These are phyloP conservation scores for Globisporangium heterothallicum DNA, from an alignment of 352 stramenopile species.

Conservation along the genomic window DNA sequence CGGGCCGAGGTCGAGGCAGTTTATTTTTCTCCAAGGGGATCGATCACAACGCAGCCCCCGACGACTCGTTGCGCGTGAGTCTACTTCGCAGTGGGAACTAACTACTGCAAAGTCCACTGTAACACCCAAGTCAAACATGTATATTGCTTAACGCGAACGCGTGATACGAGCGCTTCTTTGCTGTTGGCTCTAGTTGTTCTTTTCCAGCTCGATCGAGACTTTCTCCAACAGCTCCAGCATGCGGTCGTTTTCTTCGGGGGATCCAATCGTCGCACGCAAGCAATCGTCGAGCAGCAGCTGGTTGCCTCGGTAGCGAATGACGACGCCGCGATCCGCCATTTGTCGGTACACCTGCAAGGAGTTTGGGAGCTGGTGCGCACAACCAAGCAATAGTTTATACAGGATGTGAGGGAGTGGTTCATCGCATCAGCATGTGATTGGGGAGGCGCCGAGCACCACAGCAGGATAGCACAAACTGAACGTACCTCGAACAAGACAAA, in stretches of 20 bases:
- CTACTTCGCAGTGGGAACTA: constrained; percentile 28
- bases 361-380: constrained; percentile 53
- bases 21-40: constrained; percentile 49
- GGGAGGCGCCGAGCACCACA: not conserved
- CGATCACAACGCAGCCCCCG: constrained; percentile 2
- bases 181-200: constrained; percentile 2
- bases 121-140: not conserved
- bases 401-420: not conserved
- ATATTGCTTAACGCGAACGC: not conserved
- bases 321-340: constrained; percentile 91
- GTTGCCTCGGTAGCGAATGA: constrained; percentile 96
- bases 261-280: constrained; percentile 94
- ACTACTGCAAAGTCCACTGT: constrained; percentile 3
- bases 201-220: constrained; percentile 57
- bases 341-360: constrained; percentile 92
- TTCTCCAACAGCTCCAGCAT: constrained; percentile 87
- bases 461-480: not conserved
- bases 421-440: no score
- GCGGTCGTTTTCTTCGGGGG: constrained; percentile 88
- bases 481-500: constrained; percentile 96
- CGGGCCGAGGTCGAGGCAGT: constrained; percentile 3
- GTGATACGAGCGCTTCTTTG: not conserved
- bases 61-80: constrained; percentile 38
- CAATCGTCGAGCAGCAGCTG: constrained; percentile 95
- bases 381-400: not conserved